phyloP scores from a whole-genome alignment of 768 basidiomycete genomes.

The Tulasnella sp. region DNA sequence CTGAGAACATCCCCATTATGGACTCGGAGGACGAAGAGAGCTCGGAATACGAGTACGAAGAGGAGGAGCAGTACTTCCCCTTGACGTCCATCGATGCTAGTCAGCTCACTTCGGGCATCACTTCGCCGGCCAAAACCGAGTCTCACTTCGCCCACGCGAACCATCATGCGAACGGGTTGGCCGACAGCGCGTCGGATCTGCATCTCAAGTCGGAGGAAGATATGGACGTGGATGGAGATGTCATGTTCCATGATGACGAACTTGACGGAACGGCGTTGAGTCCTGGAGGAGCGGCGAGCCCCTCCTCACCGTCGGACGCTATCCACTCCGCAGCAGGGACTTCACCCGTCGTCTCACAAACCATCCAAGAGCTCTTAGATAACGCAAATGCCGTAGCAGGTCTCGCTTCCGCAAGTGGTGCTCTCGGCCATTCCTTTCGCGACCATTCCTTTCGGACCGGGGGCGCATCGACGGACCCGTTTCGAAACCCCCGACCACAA shows the following conservation, averaged over 20 bases:
- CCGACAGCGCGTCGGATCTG: background rate
- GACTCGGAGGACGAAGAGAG: conserved; percentile 7
- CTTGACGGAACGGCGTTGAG: background rate
- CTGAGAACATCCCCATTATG: background rate
- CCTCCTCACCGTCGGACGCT: background rate
- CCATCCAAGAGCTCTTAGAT: conserved; percentile 21
- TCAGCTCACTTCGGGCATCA: background rate
- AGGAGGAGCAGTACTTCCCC: conserved; percentile 19
- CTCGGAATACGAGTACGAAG: conserved; percentile 19
- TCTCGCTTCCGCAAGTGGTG: background rate
- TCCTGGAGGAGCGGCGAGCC: conserved; percentile 17
- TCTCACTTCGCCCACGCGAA: background rate
- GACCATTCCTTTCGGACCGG: background rate
- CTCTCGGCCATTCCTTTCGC: background rate
- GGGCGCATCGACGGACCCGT: background rate
- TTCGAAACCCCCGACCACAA: conserved; percentile 14
- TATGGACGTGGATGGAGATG: conserved; percentile 28
- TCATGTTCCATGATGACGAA: conserved; percentile 2
- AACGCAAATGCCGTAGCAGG: background rate
- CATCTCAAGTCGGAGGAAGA: conserved; percentile 10
- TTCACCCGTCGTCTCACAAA: conserved; percentile 14
- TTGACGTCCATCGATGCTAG: background rate
- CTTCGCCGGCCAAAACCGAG: conserved; percentile 2
- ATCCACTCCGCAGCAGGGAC: background rate
- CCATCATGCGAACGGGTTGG: background rate